Base-by-base conservation (phyloP, 495 filamentous ascomycete genomes). In the Tuber brumale region DNA sequence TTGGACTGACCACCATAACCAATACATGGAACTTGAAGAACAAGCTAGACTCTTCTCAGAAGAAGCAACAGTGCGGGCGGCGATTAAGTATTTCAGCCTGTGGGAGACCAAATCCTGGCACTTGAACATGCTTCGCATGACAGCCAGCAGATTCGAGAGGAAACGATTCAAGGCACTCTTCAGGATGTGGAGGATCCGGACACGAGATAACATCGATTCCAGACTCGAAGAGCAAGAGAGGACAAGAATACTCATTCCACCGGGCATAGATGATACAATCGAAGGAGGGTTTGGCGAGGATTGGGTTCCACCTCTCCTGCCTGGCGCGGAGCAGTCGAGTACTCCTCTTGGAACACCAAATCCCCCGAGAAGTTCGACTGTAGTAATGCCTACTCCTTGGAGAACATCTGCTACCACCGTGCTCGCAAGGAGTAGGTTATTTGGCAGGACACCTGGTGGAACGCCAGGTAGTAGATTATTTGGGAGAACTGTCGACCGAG, bases 91-190 rank as follows among this genome's bases (percentile, higher is more conserved):
- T 61, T 42, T 82, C 19, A 69, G 75, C 27, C 16, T 71, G 27
- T 81, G 79, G 79, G 48, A 77, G 45, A 79, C 48, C 19, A 70
- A 66, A n/a, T 75, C 72, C 19, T 82, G 73, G 77, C 74, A 75
- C n/a, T 41, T 82, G 12, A 74, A 77, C 27, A 70, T 75, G 31
- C 74, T 79, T 21, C 71, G 42, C 37, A 71, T 76, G 69, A 80
- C 51, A 2, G 76, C 71, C 6, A 37, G 51, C 3, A 76, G 70
- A 41, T 76, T 79, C 37, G 48, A 79, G 23, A 75, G 69, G 35
- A 78, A 73, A 35, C 76, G 76, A 23, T 75, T 71, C 27, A 75
- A 72, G 74, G 66, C 70, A 16, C 18, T 82, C 10, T 75, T 82
- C 37, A 75, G 78, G 57, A 57, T 44, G n/a, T 82, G 80, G 80